Conservation (phyloP, 805 yeast species). For the Candida odintsovae region DNA sequence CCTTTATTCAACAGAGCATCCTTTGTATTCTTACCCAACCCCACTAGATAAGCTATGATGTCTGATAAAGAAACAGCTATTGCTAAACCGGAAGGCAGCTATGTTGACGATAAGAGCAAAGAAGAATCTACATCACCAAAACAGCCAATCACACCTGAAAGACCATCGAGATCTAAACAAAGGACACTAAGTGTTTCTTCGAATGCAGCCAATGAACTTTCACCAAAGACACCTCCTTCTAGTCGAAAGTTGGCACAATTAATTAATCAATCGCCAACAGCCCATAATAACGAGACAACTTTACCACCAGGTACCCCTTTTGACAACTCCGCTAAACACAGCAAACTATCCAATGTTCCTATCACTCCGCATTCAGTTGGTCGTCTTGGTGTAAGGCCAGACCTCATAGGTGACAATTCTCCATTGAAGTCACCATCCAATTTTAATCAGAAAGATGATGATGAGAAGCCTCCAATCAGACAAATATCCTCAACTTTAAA, state of each 20-base stretch:
- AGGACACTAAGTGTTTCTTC: not conserved
- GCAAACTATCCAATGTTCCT: constrained; percentile 20
- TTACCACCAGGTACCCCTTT: constrained; percentile 23
- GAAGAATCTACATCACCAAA: not conserved
- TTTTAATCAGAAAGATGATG: constrained; percentile 7
- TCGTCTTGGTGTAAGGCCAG: not conserved
- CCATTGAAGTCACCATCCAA: constrained; percentile 25
- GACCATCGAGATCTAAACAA: constrained; percentile 1
- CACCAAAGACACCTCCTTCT: constrained; percentile 22
- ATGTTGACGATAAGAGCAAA: constrained; percentile 7
- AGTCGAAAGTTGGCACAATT: constrained; percentile 4
- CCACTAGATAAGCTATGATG: not conserved
- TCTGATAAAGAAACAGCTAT: not conserved
- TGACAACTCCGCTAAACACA: constrained; percentile 1
- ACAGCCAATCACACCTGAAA: constrained; percentile 13
- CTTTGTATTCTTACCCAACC: not conserved
- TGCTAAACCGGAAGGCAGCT: constrained; percentile 2
- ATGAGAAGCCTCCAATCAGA: constrained; percentile 31
- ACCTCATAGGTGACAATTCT: constrained; percentile 7
- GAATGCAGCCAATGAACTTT: not conserved
- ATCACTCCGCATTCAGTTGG: constrained; percentile 15
- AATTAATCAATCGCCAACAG: constrained; percentile 15
- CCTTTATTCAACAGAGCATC: not conserved
- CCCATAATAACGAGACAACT: constrained; percentile 3
- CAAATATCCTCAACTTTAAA: constrained; percentile 34